Conservation (phyloP, 306 rosid species). For the Prinsepia uniflora region DNA sequence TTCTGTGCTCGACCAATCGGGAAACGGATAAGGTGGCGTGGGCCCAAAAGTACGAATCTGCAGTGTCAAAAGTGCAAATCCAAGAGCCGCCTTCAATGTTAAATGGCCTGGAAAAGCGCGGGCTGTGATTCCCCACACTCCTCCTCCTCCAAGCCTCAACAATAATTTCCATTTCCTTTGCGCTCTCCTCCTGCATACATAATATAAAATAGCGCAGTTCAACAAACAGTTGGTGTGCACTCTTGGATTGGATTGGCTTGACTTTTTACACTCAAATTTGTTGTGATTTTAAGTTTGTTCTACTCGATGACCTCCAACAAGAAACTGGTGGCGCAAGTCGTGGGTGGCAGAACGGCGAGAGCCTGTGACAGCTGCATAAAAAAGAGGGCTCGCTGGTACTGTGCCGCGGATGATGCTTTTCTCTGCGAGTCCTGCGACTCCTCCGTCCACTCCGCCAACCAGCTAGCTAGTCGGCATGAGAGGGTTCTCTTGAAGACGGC, state of each 20-base stretch:
- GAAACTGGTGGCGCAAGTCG: constrained; percentile 39
- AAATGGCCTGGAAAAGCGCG: constrained; percentile 55
- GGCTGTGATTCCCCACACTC: constrained; percentile 28
- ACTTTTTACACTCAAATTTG: not conserved
- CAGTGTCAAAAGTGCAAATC: constrained; percentile 42
- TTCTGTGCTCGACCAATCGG: constrained; percentile 41
- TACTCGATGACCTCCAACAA: constrained; percentile 38
- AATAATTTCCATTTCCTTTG: not conserved
- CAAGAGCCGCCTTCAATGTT: constrained; percentile 16
- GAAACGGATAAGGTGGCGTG: constrained; percentile 51
- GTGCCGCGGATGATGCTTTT: constrained; percentile 96
- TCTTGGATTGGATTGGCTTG: not conserved
- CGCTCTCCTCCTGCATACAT: not conserved
- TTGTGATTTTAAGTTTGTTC: not conserved
- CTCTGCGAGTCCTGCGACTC: constrained; percentile 82
- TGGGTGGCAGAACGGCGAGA: constrained; percentile 75
- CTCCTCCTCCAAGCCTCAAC: not conserved
- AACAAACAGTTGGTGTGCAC: not conserved
- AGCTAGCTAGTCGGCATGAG: constrained; percentile 65
- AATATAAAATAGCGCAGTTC: too few relatives aligned
- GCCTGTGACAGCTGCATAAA: constrained; percentile 89
- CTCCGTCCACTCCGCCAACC: constrained; percentile 79
- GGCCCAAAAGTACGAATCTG: constrained; percentile 41
- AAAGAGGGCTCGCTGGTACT: constrained; percentile 89
- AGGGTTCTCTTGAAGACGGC: constrained; percentile 63